phyloP scores from a whole-genome alignment of 2,329 filamentous ascomycete species.

The Aspergillus sp. region DNA sequence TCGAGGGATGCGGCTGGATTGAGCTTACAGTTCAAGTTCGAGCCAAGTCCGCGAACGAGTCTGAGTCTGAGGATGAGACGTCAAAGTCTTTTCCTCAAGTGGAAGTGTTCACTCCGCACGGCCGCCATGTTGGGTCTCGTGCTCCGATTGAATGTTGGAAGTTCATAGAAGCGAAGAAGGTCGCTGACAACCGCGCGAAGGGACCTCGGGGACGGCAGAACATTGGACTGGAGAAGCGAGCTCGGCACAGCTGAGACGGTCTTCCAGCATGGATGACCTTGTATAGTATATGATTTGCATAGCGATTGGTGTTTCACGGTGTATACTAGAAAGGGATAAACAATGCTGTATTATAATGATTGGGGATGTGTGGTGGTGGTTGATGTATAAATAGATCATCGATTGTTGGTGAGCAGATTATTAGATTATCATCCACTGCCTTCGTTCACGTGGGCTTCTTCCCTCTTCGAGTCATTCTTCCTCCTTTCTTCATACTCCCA shows the following conservation, averaged over 20 bases:
- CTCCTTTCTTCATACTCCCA: too few relatives aligned
- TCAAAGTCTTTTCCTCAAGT: conserved; percentile 59
- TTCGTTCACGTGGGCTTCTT: not conserved
- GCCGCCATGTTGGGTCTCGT: conserved; percentile 67
- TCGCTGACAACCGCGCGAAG: conserved; percentile 33
- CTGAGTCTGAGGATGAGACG: conserved; percentile 26
- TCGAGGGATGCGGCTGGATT: conserved; percentile 93
- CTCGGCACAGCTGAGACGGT: not conserved
- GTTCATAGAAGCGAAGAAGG: conserved; percentile 35
- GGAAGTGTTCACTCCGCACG: conserved; percentile 82
- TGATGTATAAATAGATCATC: not conserved
- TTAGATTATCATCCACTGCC: not conserved
- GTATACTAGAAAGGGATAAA: not conserved
- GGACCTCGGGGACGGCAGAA: conserved; percentile 26
- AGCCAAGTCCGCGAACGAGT: conserved; percentile 43
- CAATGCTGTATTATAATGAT: not conserved
- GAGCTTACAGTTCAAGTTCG: conserved; percentile 75
- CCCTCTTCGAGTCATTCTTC: not conserved
- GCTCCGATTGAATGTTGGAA: conserved; percentile 38
- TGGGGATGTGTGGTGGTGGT: not conserved
- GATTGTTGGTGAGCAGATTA: not conserved
- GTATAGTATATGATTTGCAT: conserved; percentile 13
- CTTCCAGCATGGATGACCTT: not conserved
- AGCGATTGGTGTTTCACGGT: conserved; percentile 16
- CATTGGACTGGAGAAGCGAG: conserved; percentile 29